A percentile compares a stretch with the other conserved stretches of the same genome.
Conservation (phyloP, 2,329 filamentous ascomycete genomes). For the Epichloe coenophiala region DNA sequence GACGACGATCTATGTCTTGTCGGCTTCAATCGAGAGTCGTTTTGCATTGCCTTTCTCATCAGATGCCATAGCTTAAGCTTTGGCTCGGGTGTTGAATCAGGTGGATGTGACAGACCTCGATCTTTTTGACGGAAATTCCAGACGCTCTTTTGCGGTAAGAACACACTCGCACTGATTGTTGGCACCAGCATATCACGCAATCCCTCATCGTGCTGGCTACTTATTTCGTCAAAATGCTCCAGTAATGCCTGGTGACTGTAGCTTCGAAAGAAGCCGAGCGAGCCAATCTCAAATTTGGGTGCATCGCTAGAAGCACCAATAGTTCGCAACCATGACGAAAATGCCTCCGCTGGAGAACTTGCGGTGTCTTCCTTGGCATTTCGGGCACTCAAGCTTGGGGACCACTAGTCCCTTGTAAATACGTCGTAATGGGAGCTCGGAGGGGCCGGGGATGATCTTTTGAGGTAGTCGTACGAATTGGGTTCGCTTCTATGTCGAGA, state of each 20-base stretch:
- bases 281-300: constrained; percentile 41
- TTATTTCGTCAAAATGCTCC: constrained; percentile 32
- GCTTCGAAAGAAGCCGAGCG: constrained; percentile 35
- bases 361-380: constrained; percentile 5
- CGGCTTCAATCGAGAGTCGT: constrained; percentile 8
- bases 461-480: neutral
- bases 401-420: constrained; percentile 3
- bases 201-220: constrained; percentile 33
- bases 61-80: constrained; percentile 8
- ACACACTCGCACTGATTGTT: constrained; percentile 40
- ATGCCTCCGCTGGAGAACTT: constrained; percentile 15
- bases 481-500: neutral
- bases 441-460: neutral
- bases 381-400: neutral
- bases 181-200: constrained; percentile 36
- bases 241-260: constrained; percentile 33
- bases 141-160: constrained; percentile 34
- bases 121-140: constrained; percentile 33
- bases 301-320: constrained; percentile 37
- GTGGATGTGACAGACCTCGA: constrained; percentile 9
- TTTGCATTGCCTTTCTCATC: constrained; percentile 5
- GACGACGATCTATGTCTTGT: constrained; percentile 1
- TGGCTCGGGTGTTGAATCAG: constrained; percentile 13
- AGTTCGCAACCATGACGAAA: constrained; percentile 19
- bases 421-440: neutral